Percentiles rank a stretch among this genome's conserved stretches.
phyloP scores from a whole-genome alignment of 2,329 filamentous ascomycete species.

The Aspergillus sp. region DNA sequence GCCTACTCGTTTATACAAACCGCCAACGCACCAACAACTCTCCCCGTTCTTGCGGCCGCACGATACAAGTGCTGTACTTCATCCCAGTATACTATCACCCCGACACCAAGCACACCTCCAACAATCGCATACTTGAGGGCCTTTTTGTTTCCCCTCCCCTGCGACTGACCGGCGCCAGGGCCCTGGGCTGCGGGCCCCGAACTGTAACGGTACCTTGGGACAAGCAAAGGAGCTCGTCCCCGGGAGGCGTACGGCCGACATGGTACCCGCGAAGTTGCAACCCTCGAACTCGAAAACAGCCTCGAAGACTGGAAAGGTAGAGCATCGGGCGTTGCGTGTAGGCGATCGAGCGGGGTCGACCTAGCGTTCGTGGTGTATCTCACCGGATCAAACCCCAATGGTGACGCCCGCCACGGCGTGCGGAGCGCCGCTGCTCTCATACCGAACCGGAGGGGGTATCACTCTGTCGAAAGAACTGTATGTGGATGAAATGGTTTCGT shows the following conservation, averaged over 20 bases:
- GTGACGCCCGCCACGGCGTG: conserved; percentile 24
- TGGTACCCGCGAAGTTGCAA: neutral
- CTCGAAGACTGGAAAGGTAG: neutral
- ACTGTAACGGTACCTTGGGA: conserved; percentile 8
- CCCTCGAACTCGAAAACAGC: neutral
- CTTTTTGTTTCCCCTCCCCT: conserved; percentile 9
- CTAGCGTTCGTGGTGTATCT: conserved; percentile 9
- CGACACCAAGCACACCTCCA: conserved; percentile 33
- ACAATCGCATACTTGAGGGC: conserved; percentile 26
- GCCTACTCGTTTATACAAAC: conserved; percentile 83
- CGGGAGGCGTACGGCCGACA: neutral
- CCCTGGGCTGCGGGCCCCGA: conserved; percentile 4
- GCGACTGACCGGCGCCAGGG: conserved; percentile 3
- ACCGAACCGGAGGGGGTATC: conserved; percentile 11
- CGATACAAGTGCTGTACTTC: conserved; percentile 70
- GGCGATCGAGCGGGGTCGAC: neutral
- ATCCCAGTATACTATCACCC: conserved; percentile 46
- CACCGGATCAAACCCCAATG: conserved; percentile 18
- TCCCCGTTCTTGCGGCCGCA: conserved; percentile 65
- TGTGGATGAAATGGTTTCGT: neutral
- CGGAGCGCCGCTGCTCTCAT: conserved; percentile 26
- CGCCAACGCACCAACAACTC: conserved; percentile 65
- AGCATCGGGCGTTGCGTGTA: neutral
- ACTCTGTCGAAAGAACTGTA: too few relatives aligned
- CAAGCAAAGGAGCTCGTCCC: neutral